These are phyloP conservation scores for Tulasnella sp. DNA, from an alignment of 768 basidiomycete species.

Conservation along the genomic window DNA sequence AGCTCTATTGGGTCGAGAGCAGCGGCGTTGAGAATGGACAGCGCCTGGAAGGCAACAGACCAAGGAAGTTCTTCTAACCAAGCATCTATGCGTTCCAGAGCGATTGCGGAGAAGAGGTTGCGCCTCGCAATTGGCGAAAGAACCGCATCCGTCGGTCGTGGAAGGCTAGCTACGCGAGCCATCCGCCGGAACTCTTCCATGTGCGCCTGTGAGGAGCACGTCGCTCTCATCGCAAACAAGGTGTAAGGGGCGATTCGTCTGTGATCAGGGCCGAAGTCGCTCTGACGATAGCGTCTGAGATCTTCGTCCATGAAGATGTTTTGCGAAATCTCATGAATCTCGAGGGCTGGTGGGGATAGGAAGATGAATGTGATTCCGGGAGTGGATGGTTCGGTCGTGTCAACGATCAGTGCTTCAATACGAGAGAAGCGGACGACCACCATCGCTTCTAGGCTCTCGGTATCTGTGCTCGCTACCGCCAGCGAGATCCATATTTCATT, in stretches of 20 bases:
- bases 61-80: constrained; percentile 18
- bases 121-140: neutral
- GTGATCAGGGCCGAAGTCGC: neutral
- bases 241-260: constrained; percentile 10
- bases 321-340: neutral
- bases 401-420: constrained; percentile 5
- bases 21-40: constrained; percentile 3
- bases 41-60: constrained; percentile 23
- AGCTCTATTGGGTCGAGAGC: constrained; percentile 21
- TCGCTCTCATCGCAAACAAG: constrained; percentile 17
- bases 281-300: neutral
- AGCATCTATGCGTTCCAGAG: constrained; percentile 11
- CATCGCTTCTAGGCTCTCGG: neutral
- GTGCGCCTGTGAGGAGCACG: neutral
- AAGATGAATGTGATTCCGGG: constrained; percentile 14
- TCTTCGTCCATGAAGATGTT: neutral
- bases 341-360: constrained; percentile 8
- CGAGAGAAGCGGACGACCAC: constrained; percentile 9
- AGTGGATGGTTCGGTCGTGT: neutral
- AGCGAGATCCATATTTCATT: neutral
- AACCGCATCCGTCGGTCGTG: neutral
- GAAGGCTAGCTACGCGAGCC: constrained; percentile 20
- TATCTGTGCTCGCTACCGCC: neutral
- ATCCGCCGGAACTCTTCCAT: constrained; percentile 13
- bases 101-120: neutral